These are phyloP conservation scores for Akanthomyces uredinophilus DNA, from an alignment of 2,329 filamentous ascomycete genomes.

Conservation along the genomic window DNA sequence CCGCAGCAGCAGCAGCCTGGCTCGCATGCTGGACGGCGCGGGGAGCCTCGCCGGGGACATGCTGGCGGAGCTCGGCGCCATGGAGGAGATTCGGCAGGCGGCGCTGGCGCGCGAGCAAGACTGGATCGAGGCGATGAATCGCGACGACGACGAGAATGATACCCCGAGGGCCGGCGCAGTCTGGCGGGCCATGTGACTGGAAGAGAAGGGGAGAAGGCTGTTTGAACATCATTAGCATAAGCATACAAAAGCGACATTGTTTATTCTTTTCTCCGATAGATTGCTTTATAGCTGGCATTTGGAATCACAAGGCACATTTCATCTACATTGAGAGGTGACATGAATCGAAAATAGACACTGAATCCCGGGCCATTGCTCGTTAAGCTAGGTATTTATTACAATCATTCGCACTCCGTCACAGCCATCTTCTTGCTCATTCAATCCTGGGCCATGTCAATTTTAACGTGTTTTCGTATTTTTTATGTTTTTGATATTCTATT, in stretches of 20 bases:
- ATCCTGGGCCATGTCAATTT: neutral
- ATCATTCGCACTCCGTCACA: too few relatives aligned
- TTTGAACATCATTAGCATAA: neutral
- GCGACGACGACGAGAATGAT: slow-evolving; percentile 34
- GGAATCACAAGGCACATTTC: neutral
- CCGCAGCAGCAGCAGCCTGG: slow-evolving; percentile 32
- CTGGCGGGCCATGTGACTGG: slow-evolving; percentile 37
- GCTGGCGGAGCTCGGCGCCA: slow-evolving; percentile 56
- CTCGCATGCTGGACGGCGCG: slow-evolving; percentile 43
- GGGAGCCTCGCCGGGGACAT: slow-evolving; percentile 50
- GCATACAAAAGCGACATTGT: neutral
- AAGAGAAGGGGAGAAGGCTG: neutral
- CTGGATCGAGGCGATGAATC: slow-evolving; percentile 54
- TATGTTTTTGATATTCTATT: neutral
- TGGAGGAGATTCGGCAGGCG: slow-evolving; percentile 57
- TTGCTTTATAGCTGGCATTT: neutral
- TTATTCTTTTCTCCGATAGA: neutral
- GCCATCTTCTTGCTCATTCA: too few relatives aligned
- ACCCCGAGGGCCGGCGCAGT: slow-evolving; percentile 40
- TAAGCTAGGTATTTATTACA: too few relatives aligned
- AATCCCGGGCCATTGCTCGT: too few relatives aligned
- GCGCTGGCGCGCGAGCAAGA: slow-evolving; percentile 50
- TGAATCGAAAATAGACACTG: too few relatives aligned
- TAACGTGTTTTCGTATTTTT: neutral
- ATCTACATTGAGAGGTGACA: neutral